Evolutionary conservation across 2,329 filamentous ascomycete genomes (phyloP).

Genomic region (Blastomyces percursus): DNA sequence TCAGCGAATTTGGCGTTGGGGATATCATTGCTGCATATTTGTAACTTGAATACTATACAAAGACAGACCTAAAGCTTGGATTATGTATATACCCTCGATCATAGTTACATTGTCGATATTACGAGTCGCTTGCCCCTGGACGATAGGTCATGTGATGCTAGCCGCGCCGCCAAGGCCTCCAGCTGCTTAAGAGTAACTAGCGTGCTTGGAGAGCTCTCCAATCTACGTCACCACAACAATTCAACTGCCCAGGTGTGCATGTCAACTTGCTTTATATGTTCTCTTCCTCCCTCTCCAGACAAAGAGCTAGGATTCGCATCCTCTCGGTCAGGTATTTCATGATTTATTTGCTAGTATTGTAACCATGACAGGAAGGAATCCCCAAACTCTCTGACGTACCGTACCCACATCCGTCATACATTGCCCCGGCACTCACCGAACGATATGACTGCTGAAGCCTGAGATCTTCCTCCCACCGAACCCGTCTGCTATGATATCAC

Average conservation of each 20-base stretch:
- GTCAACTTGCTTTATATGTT: too few relatives aligned
- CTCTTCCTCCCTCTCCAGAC: not conserved
- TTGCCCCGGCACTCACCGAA: not conserved
- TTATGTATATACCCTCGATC: not conserved
- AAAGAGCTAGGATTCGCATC: not conserved
- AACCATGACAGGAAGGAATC: not conserved
- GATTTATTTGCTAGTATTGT: not conserved
- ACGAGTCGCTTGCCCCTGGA: too few relatives aligned
- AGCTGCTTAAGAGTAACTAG: not conserved
- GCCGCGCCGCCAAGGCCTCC: not conserved
- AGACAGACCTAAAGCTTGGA: not conserved
- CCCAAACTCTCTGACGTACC: not conserved
- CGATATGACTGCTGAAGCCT: slow-evolving; percentile 2
- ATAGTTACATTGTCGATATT: not conserved
- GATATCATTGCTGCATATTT: not conserved
- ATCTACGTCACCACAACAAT: not conserved
- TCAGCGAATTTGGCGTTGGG: not conserved
- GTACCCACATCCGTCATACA: not conserved
- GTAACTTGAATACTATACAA: not conserved
- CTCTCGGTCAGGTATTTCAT: not conserved
- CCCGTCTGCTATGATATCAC: slow-evolving; percentile 9
- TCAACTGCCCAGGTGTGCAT: not conserved
- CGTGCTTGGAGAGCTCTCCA: not conserved
- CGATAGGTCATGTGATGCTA: not conserved
- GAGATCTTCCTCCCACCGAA: not conserved